Percentiles rank a stretch among this genome's conserved stretches.
These are phyloP conservation scores for Moelleriella libera DNA, from an alignment of 2,329 filamentous ascomycete genomes.

Conservation along the genomic window DNA sequence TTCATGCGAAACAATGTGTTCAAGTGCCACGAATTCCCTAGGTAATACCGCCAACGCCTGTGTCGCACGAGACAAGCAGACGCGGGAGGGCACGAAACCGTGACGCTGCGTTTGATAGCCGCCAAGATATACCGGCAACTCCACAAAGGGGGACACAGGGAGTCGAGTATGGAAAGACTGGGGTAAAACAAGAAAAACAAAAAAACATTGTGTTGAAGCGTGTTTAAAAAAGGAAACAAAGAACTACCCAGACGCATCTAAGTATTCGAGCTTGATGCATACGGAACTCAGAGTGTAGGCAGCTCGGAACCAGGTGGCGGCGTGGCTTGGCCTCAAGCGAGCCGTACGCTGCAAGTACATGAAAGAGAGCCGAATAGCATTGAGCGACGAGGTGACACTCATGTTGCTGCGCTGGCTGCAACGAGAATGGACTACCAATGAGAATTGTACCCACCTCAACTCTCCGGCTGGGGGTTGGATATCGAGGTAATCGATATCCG, in stretches of 20 bases:
- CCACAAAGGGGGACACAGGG: background rate
- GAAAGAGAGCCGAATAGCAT: background rate
- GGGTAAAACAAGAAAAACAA: background rate
- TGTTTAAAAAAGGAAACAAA: background rate
- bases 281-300: background rate
- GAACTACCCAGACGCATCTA: background rate
- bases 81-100: slow-evolving; percentile 3
- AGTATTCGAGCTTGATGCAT: background rate
- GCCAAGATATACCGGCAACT: background rate
- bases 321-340: background rate
- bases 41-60: slow-evolving; percentile 30
- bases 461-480: slow-evolving; percentile 33
- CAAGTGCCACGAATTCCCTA: slow-evolving; percentile 13
- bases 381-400: slow-evolving; percentile 4
- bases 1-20: slow-evolving; percentile 17
- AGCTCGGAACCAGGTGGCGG: background rate
- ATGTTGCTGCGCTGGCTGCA: slow-evolving; percentile 3
- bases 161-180: background rate
- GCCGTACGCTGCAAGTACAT: background rate
- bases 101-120: slow-evolving; percentile 3
- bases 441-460: slow-evolving; percentile 34
- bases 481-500: slow-evolving; percentile 39
- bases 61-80: slow-evolving; percentile 22
- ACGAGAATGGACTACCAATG: slow-evolving; percentile 9
- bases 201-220: background rate